Evolutionary conservation across 352 stramenopile genomes (phyloP).

Genomic region (Globisporangium nodosum): DNA sequence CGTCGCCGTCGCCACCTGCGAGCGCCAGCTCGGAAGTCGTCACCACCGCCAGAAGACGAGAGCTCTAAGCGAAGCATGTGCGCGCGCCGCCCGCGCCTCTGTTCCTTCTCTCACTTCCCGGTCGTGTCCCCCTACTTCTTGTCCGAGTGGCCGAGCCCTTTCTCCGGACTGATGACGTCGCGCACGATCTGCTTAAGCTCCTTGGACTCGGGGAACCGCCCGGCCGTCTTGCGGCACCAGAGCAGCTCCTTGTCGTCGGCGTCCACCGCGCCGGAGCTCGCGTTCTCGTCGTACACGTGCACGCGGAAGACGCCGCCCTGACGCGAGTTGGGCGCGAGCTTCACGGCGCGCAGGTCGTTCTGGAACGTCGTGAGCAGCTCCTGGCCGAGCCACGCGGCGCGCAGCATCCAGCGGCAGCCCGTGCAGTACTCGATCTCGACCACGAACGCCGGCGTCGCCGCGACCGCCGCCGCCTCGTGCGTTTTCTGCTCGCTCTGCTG

Average conservation of each 20-base stretch:
- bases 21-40: constrained; percentile 8
- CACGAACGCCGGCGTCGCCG: constrained; percentile 29
- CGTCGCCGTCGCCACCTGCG: neutral
- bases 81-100: neutral
- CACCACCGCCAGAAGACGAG: constrained; percentile 2
- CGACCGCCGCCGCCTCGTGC: neutral
- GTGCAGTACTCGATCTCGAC: constrained; percentile 93
- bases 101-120: neutral
- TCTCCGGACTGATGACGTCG: constrained; percentile 78
- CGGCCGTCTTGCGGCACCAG: constrained; percentile 79
- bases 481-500: constrained; percentile 1
- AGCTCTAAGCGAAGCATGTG: constrained; percentile 3
- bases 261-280: constrained; percentile 11
- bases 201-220: constrained; percentile 89
- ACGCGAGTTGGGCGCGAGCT: constrained; percentile 52
- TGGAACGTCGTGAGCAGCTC: constrained; percentile 93
- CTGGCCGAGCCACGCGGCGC: constrained; percentile 85
- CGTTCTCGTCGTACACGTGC: constrained; percentile 34
- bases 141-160: constrained; percentile 82
- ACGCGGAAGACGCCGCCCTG: constrained; percentile 68
- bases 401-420: constrained; percentile 87
- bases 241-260: constrained; percentile 58
- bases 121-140: constrained; percentile 37
- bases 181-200: constrained; percentile 91
- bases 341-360: constrained; percentile 63